Base-by-base conservation (phyloP, 1,284 basidiomycete genomes). In the Porogramme epimiltina region DNA sequence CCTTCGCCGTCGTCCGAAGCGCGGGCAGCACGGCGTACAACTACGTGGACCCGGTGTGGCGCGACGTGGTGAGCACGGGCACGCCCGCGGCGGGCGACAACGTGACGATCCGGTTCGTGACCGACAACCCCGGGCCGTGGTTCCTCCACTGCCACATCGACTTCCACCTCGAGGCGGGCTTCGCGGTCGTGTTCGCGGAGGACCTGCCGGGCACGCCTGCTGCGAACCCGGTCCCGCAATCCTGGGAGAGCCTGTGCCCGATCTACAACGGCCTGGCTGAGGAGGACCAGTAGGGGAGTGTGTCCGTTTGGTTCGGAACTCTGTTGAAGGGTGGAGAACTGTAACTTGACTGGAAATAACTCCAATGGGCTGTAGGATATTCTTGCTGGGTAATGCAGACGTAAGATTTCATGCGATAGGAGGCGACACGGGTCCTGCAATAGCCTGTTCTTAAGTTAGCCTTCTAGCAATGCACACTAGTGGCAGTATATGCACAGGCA, bases 11-110 rank as follows among this genome's bases (percentile, higher is more conserved):
- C 28, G 63, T 70, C 9, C 66, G 66, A 15, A 62, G 59, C 42
- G 65, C 68, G 1, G 65, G 66, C 3, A 63, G 50, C 40, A 51
- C 49, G 19, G 56, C 44, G 2, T 66, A 66, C 56, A 70, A 70
- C 62, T 70, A 62, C 44, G 64, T 45, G 24, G 62, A 70, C 59
- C 69, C 69, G 6, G 55, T 68, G 52, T 59, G 57, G 20, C 64
- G 69, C 42, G 69, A 70, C 49, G 60, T 62, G n/a, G 68, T 70
- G 37, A 65, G 51, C 54, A 63, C 65, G 38, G 69, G 69, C 15
- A 49, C 49, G 25, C 48, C 38, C n/a, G 43, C 45, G 16, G 40
- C 48, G 1, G 52, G 56, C 19, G 68, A 69, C 52, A 68, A 68
- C 42, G 68, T 68, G 25, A 69, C 63, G 8, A 60, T 64, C 41